Conservation (phyloP, 805 yeast species). For the Lachancea quebecensis region DNA sequence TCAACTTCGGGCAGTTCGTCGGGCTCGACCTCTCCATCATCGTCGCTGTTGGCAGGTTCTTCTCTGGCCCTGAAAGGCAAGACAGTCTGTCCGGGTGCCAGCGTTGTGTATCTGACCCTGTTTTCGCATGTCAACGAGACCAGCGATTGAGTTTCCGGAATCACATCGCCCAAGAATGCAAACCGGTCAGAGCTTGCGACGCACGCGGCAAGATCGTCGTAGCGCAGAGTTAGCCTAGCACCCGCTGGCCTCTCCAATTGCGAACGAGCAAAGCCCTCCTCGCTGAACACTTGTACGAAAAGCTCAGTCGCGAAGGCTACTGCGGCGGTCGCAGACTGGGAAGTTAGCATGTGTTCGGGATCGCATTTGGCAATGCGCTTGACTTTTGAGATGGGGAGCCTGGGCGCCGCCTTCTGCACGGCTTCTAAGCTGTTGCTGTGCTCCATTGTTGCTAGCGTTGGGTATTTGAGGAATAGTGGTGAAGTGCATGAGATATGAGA, state of each 20-base stretch:
- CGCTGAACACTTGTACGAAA: slow-evolving; percentile 19
- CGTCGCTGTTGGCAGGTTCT: slow-evolving; percentile 4
- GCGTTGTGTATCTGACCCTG: slow-evolving; percentile 22
- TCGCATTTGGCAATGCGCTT: slow-evolving; percentile 25
- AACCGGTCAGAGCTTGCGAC: slow-evolving; percentile 16
- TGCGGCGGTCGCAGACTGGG: slow-evolving; percentile 21
- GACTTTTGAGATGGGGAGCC: slow-evolving; percentile 23
- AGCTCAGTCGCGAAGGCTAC: slow-evolving; percentile 25
- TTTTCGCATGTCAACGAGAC: slow-evolving; percentile 22
- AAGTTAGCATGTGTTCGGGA: slow-evolving; percentile 21
- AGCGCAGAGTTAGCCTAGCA: slow-evolving; percentile 16
- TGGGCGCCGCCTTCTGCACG: slow-evolving; percentile 9
- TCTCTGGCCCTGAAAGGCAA: slow-evolving; percentile 8
- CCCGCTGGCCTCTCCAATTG: slow-evolving; percentile 15
- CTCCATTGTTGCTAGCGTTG: neutral
- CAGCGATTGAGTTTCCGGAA: slow-evolving; percentile 21
- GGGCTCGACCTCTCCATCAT: slow-evolving; percentile 5
- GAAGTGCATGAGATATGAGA: no score
- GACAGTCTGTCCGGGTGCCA: slow-evolving; percentile 12
- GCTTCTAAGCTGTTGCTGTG: neutral
- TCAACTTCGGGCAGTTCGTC: slow-evolving; percentile 8
- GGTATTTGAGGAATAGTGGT: no score
- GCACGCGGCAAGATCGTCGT: slow-evolving; percentile 20
- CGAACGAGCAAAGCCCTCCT: slow-evolving; percentile 17
- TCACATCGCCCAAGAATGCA: slow-evolving; percentile 20